A percentile compares a stretch with the other conserved stretches of the same genome.
Evolutionary conservation across 805 yeast species (phyloP).

Genomic region (Ogataea pini): DNA sequence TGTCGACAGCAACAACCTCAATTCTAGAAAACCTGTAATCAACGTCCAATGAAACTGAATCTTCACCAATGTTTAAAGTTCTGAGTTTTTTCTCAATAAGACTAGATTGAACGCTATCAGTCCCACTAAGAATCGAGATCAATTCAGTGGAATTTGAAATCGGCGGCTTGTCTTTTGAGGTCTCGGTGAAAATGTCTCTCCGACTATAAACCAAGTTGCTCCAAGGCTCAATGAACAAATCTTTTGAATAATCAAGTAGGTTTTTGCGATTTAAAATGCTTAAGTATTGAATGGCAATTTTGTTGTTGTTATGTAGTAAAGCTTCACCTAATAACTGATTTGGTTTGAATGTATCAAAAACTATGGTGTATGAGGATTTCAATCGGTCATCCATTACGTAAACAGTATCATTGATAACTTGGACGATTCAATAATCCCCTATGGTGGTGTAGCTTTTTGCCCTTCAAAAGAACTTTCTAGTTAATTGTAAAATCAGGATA

Average conservation of each 20-base stretch:
- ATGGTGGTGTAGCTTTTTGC: no score
- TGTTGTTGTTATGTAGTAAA: slow-evolving; percentile 11
- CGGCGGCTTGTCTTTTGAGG: slow-evolving; percentile 7
- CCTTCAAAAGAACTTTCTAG: neutral
- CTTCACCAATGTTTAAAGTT: slow-evolving; percentile 5
- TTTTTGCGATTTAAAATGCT: slow-evolving; percentile 20
- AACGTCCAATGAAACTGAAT: slow-evolving; percentile 11
- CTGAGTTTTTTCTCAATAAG: slow-evolving; percentile 16
- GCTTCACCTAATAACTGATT: slow-evolving; percentile 26
- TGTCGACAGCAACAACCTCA: slow-evolving; percentile 35
- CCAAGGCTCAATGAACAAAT: slow-evolving; percentile 28
- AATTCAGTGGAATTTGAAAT: slow-evolving; percentile 11
- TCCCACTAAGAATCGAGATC: slow-evolving; percentile 8
- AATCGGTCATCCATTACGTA: slow-evolving; percentile 13
- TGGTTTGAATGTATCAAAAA: slow-evolving; percentile 32
- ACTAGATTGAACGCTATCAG: slow-evolving; percentile 10
- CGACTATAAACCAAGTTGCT: slow-evolving; percentile 19
- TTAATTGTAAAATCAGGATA: neutral
- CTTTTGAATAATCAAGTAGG: slow-evolving; percentile 21
- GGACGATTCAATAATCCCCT: neutral
- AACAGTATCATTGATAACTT: neutral
- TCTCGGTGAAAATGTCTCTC: slow-evolving; percentile 23
- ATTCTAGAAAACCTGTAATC: slow-evolving; percentile 40
- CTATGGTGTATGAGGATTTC: slow-evolving; percentile 25
- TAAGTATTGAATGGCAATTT: slow-evolving; percentile 22